Base-by-base conservation (phyloP, 352 stramenopile species). In the Pythium volutum region DNA sequence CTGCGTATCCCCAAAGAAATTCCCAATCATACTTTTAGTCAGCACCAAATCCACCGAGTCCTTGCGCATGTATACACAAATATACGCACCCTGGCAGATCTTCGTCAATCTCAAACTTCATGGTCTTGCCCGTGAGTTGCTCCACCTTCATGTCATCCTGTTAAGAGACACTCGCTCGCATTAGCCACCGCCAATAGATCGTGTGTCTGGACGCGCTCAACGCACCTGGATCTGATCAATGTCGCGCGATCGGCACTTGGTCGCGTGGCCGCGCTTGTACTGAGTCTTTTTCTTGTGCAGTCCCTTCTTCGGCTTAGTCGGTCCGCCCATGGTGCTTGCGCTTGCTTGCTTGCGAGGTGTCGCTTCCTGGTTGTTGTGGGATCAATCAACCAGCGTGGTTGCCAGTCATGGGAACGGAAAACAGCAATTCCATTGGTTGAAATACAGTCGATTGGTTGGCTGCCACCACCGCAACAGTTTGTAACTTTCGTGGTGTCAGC, bases 201-300 rank as follows among this genome's bases (percentile, higher is more conserved):
- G 36, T 36, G 33, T 26, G 6, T 3, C 34, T 18, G 5, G 18
- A 47, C 20, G 41, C 41, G 16, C 41, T 47, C n/a, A 41, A 41
- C 34, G 34, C 23, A 63, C 76, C 73, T 93, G 86, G 66, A 95
- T 93, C 79, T 95, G 86, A 55, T 95, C 86, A 14, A 95, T 75
- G 47, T 95, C 86, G 29, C 86, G 82, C 51, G 76, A 46, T 62
- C 86, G 78, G 59, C 81, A 86, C 71, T 93, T 93, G 59, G 86
- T 95, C 50, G 81, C 73, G 63, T 95, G 86, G 38, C 75, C 71
- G 58, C 83, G 82, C 74, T 91, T 92, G 82, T 93, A 95, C 51
- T 87, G 72, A 61, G 92, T 95, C 69, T 93, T 93, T 73, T 93
- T 95, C 61, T 75, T 78, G 71, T 88, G 79, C 20, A 79, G 70